Percentiles rank a stretch among this genome's conserved stretches.
These are phyloP conservation scores for Heliosperma pusillum DNA, from an alignment of 148 eudicot species.

Conservation along the genomic window DNA sequence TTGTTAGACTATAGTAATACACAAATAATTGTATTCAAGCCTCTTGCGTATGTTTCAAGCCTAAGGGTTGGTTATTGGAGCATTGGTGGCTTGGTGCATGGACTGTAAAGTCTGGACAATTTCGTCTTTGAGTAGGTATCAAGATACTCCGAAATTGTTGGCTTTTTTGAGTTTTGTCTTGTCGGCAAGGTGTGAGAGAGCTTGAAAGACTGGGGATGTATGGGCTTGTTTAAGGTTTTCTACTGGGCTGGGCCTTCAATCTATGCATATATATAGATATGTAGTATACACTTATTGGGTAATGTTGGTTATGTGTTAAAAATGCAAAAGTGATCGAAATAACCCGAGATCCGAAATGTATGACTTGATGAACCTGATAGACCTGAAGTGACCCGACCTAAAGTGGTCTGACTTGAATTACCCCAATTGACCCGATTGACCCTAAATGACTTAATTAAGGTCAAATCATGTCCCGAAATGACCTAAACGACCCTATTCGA, in stretches of 20 bases:
- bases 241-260: slow-evolving; percentile 3
- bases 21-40: not conserved
- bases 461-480: too few relatives aligned
- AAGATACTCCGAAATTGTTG: slow-evolving; percentile 11
- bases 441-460: too few relatives aligned
- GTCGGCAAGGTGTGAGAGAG: not conserved
- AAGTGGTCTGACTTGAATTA: too few relatives aligned
- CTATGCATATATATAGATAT: not conserved
- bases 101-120: not conserved
- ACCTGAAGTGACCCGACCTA: too few relatives aligned
- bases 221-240: not conserved
- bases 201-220: too few relatives aligned
- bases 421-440: too few relatives aligned
- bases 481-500: too few relatives aligned
- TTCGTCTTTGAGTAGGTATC: slow-evolving; percentile 27
- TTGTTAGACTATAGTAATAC: not conserved
- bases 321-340: too few relatives aligned
- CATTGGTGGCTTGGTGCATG: not conserved
- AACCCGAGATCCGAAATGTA: too few relatives aligned
- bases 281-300: too few relatives aligned
- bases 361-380: too few relatives aligned
- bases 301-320: too few relatives aligned
- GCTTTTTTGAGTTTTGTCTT: not conserved
- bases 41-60: not conserved
- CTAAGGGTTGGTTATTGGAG: not conserved